Conservation (phyloP, 2,329 filamentous ascomycete species). For the Talaromyces sp. region DNA sequence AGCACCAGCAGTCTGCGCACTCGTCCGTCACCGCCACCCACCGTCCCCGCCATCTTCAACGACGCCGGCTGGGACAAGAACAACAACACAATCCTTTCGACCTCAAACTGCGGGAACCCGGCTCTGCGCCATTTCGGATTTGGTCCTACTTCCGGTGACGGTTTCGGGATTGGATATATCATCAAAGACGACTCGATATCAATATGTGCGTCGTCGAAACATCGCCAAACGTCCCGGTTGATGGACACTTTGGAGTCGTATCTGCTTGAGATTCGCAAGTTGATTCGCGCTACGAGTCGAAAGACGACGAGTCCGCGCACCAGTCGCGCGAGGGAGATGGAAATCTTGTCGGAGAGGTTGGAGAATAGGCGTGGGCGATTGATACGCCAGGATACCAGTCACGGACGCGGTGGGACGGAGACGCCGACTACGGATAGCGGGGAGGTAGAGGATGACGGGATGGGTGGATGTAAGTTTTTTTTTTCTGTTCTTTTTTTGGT, state of each 20-base stretch:
- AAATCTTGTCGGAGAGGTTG: constrained; percentile 44
- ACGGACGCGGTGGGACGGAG: constrained; percentile 49
- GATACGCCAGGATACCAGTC: constrained; percentile 55
- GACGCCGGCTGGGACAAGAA: constrained; percentile 91
- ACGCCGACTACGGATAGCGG: constrained; percentile 67
- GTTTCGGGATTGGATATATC: constrained; percentile 97
- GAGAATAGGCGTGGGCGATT: constrained; percentile 65
- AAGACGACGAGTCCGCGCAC: constrained; percentile 52
- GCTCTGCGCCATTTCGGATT: constrained; percentile 94
- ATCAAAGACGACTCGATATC: constrained; percentile 92
- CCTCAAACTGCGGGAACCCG: constrained; percentile 98
- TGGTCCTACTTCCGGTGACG: constrained; percentile 86
- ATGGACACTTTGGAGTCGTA: constrained; percentile 88
- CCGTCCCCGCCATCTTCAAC: constrained; percentile 72
- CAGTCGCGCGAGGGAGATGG: constrained; percentile 59
- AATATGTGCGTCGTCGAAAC: constrained; percentile 89
- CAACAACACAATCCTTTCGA: constrained; percentile 90
- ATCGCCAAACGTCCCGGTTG: constrained; percentile 86
- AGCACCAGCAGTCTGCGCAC: neutral
- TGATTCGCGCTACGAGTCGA: constrained; percentile 67
- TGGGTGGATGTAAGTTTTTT: constrained; percentile 80
- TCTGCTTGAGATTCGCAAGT: constrained; percentile 80
- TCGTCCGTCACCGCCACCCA: constrained; percentile 41
- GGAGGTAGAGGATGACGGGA: constrained; percentile 74
- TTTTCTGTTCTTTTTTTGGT: neutral